Conservation (phyloP, 805 yeast genomes). For the Spathaspora girioi region DNA sequence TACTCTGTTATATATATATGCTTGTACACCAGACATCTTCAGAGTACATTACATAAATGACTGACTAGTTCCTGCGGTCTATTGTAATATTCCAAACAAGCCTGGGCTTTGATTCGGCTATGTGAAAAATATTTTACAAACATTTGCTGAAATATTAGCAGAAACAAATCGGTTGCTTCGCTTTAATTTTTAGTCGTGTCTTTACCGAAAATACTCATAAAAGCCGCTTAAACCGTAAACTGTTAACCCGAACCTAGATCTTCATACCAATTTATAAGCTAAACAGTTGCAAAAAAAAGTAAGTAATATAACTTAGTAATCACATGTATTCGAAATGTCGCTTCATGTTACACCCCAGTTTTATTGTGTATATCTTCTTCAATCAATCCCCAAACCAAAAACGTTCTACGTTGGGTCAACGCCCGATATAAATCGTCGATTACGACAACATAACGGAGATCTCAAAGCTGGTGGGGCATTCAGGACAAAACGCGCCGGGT, state of each 20-base stretch:
- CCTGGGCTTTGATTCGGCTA: too few relatives aligned
- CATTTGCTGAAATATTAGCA: too few relatives aligned
- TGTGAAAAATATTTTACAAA: too few relatives aligned
- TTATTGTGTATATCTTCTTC: constrained; percentile 70
- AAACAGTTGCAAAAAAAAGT: too few relatives aligned
- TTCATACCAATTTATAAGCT: not conserved
- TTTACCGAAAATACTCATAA: not conserved
- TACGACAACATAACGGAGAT: constrained; percentile 79
- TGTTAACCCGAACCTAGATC: not conserved
- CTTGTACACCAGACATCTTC: too few relatives aligned
- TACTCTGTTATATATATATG: too few relatives aligned
- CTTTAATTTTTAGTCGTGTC: not conserved
- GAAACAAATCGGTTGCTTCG: not conserved
- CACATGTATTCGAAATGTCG: not conserved
- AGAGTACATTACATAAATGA: too few relatives aligned
- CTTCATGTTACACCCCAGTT: constrained; percentile 22
- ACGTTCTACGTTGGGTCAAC: constrained; percentile 80
- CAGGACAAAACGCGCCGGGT: constrained; percentile 52
- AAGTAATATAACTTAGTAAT: too few relatives aligned
- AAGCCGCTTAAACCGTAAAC: not conserved
- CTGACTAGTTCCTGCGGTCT: too few relatives aligned
- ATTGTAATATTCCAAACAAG: too few relatives aligned
- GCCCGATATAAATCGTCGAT: constrained; percentile 63
- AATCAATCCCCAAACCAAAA: constrained; percentile 52
- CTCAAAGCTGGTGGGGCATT: constrained; percentile 64